Evolutionary conservation across 1,139 yeast species (phyloP).

Genomic region (Candida labiduridarum): DNA sequence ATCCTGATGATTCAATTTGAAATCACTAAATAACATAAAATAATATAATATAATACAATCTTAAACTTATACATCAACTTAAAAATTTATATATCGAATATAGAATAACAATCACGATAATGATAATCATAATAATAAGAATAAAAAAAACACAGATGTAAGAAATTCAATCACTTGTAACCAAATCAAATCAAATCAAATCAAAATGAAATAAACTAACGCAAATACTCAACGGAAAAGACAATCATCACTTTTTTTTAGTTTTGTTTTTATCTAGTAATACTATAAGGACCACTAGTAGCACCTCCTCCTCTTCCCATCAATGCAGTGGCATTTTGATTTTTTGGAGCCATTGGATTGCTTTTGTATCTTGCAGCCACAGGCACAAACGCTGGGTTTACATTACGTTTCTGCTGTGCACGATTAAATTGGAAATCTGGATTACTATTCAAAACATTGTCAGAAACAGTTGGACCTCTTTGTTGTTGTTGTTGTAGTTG

Average conservation of each 20-base stretch:
- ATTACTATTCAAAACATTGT: conserved; percentile 49
- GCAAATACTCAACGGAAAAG: background rate
- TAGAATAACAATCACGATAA: background rate
- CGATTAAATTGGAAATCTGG: conserved; percentile 60
- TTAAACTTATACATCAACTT: background rate
- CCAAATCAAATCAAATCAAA: no score
- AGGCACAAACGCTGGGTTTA: conserved; percentile 22
- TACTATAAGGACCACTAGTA: conserved; percentile 25
- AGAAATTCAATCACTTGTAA: background rate
- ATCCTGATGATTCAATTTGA: conserved; percentile 45
- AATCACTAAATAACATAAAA: background rate
- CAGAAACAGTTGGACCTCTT: conserved; percentile 43
- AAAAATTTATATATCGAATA: background rate
- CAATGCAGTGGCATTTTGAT: conserved; percentile 16
- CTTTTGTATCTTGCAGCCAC: conserved; percentile 20
- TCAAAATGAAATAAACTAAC: background rate
- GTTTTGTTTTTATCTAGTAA: conserved; percentile 13
- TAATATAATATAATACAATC: background rate
- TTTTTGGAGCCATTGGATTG: conserved; percentile 6
- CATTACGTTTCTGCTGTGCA: conserved; percentile 24
- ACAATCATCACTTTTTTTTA: no score
- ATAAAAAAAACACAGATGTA: background rate
- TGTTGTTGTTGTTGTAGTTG: conserved; percentile 11
- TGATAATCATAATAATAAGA: background rate
- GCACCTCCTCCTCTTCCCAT: conserved; percentile 17